phyloP scores from a whole-genome alignment of 306 rosid species.

The Citrullus mucosospermus region DNA sequence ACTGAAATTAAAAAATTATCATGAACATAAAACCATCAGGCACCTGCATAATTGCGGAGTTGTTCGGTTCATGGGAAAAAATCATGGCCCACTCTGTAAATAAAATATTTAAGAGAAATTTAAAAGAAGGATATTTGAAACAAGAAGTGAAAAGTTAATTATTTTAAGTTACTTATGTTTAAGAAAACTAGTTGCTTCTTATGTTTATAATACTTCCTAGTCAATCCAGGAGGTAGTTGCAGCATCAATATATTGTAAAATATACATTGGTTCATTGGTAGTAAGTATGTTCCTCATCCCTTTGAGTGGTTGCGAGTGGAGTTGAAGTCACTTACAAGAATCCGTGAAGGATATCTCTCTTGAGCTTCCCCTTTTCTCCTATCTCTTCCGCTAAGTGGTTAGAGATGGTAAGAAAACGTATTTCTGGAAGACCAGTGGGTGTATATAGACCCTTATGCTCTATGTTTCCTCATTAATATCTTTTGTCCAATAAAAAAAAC shows the following conservation, averaged over 20 bases:
- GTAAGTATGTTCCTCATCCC: too few species aligned
- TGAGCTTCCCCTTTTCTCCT: too few species aligned
- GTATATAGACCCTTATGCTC: too few species aligned
- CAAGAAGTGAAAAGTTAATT: background rate
- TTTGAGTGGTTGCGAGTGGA: too few species aligned
- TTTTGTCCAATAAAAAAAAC: too few species aligned
- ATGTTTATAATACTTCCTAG: background rate
- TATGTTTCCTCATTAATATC: too few species aligned
- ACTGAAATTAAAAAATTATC: background rate
- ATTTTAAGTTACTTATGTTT: background rate
- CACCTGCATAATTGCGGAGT: background rate
- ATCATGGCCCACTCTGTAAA: background rate
- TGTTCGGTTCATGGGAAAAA: background rate
- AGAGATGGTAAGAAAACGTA: too few species aligned
- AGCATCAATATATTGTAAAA: background rate
- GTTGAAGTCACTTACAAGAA: too few species aligned
- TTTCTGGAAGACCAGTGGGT: too few species aligned
- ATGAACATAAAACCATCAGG: background rate
- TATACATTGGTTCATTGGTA: background rate
- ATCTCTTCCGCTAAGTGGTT: too few species aligned
- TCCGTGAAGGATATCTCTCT: too few species aligned
- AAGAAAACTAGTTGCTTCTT: background rate
- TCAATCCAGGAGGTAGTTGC: background rate
- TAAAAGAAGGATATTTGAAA: background rate
- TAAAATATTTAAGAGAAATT: background rate